These are phyloP conservation scores for Arthrobotrys pseudoclavata DNA, from an alignment of 2,329 filamentous ascomycete species.

Conservation along the genomic window DNA sequence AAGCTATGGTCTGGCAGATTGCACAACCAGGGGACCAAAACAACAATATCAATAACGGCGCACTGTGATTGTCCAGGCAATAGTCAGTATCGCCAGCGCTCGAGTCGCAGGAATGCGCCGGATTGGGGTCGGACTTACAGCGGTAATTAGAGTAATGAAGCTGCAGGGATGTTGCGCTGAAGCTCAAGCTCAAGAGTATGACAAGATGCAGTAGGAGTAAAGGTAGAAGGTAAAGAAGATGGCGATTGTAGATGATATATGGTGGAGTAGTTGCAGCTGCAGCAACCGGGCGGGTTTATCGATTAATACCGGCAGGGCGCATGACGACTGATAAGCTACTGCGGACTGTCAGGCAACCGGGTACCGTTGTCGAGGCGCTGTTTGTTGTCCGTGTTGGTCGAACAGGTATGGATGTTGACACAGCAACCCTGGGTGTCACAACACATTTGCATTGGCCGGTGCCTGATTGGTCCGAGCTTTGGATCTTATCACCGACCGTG, in stretches of 20 bases:
- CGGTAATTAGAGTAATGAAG: constrained; percentile 12
- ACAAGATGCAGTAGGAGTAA: constrained; percentile 15
- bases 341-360: constrained; percentile 1
- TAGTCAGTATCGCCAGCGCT: constrained; percentile 3
- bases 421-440: constrained; percentile 36
- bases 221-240: not conserved
- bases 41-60: constrained; percentile 24
- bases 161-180: not conserved
- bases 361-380: constrained; percentile 46
- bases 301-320: constrained; percentile 33
- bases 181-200: constrained; percentile 9
- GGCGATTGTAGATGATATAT: not conserved
- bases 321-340: constrained; percentile 23
- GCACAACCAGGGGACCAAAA: constrained; percentile 15
- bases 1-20: not conserved
- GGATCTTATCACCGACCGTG: constrained; percentile 32
- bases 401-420: constrained; percentile 38
- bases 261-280: not conserved
- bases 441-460: constrained; percentile 29
- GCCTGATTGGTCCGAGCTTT: constrained; percentile 37
- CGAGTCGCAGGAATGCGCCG: constrained; percentile 34
- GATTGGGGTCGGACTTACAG: constrained; percentile 10
- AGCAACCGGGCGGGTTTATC: constrained; percentile 3
- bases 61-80: constrained; percentile 48
- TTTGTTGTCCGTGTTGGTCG: constrained; percentile 56